phyloP scores from a whole-genome alignment of 1,284 basidiomycete species.

The Exsudoporus floridanus region DNA sequence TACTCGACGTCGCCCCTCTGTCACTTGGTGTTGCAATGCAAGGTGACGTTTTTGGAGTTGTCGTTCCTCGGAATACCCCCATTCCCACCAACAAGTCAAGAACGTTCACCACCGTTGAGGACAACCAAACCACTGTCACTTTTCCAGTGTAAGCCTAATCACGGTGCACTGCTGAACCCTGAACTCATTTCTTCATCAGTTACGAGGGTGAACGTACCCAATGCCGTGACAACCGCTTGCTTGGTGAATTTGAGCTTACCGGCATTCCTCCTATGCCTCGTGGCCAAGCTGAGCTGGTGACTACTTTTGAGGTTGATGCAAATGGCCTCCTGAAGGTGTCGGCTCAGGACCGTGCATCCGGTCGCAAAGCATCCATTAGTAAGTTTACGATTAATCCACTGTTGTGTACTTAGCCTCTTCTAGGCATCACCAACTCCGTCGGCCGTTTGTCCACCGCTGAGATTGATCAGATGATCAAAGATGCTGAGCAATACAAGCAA shows the following conservation, averaged over 20 bases:
- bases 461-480: slow-evolving; percentile 98
- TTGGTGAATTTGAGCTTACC: slow-evolving; percentile 96
- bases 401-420: slow-evolving; percentile 19
- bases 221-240: slow-evolving; percentile 94
- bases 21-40: slow-evolving; percentile 99
- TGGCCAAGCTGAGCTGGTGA: slow-evolving; percentile 94
- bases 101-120: slow-evolving; percentile 96
- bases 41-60: slow-evolving; percentile 95
- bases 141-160: slow-evolving; percentile 80
- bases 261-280: slow-evolving; percentile 97
- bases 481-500: slow-evolving; percentile 94
- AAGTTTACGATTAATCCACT: slow-evolving; percentile 32
- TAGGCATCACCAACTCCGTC: slow-evolving; percentile 92
- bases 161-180: background rate
- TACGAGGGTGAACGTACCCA: slow-evolving; percentile 98
- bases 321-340: slow-evolving; percentile 97
- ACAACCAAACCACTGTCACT: slow-evolving; percentile 97
- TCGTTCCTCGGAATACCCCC: slow-evolving; percentile 95
- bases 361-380: slow-evolving; percentile 96
- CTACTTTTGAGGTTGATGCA: slow-evolving; percentile 96
- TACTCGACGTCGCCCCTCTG: slow-evolving; percentile 94
- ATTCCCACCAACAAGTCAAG: slow-evolving; percentile 97
- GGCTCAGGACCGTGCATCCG: slow-evolving; percentile 91
- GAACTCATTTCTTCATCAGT: slow-evolving; percentile 35
- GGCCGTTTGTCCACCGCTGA: slow-evolving; percentile 92